phyloP scores from a whole-genome alignment of 805 yeast species.

The Debaryomyces prosopidis region DNA sequence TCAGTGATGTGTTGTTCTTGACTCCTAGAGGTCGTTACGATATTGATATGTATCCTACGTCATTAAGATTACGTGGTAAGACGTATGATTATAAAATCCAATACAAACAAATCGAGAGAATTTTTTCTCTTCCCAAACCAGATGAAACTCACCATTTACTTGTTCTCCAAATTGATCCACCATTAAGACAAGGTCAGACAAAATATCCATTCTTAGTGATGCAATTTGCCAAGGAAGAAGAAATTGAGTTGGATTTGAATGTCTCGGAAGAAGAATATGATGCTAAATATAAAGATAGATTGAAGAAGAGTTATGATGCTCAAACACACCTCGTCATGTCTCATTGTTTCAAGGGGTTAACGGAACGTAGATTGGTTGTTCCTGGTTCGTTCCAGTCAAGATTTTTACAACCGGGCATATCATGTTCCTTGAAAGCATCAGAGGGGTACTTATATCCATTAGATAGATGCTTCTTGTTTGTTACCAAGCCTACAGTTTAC shows the following conservation, averaged over 20 bases:
- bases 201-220: slow-evolving; percentile 88
- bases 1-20: slow-evolving; percentile 84
- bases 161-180: slow-evolving; percentile 92
- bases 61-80: slow-evolving; percentile 91
- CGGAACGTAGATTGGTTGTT: slow-evolving; percentile 79
- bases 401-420: slow-evolving; percentile 79
- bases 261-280: slow-evolving; percentile 80
- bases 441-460: slow-evolving; percentile 94
- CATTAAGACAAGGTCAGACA: slow-evolving; percentile 97
- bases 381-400: slow-evolving; percentile 82
- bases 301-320: slow-evolving; percentile 76
- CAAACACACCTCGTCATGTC: slow-evolving; percentile 84
- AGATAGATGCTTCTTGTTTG: slow-evolving; percentile 86
- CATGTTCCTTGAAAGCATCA: slow-evolving; percentile 90
- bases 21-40: slow-evolving; percentile 99
- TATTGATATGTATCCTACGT: slow-evolving; percentile 85
- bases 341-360: slow-evolving; percentile 85
- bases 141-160: slow-evolving; percentile 89
- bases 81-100: slow-evolving; percentile 96
- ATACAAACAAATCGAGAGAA: slow-evolving; percentile 84
- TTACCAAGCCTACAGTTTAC: slow-evolving; percentile 91
- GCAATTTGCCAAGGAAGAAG: slow-evolving; percentile 90
- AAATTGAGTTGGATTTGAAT: slow-evolving; percentile 85
- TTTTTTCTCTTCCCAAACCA: slow-evolving; percentile 89
- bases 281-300: slow-evolving; percentile 68